Evolutionary conservation across 805 yeast genomes (phyloP).

Genomic region (Debaryomyces hansenii): DNA sequence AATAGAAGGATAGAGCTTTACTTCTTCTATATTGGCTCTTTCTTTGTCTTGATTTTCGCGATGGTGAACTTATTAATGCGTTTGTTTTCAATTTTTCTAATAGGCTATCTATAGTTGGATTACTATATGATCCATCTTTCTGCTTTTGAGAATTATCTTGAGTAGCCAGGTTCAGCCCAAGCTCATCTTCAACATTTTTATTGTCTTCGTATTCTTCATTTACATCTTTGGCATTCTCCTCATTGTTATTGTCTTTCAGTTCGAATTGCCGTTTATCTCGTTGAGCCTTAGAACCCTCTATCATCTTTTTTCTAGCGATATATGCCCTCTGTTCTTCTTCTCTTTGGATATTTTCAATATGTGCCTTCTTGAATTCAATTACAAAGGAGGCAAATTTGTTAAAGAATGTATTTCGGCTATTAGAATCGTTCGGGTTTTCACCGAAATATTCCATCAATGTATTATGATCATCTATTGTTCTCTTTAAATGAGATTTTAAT

Average conservation of each 20-base stretch:
- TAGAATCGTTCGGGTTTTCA: constrained; percentile 76
- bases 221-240: constrained; percentile 8
- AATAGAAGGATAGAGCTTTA: constrained; percentile 35
- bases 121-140: constrained; percentile 1
- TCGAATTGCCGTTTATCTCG: not conserved
- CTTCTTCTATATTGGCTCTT: constrained; percentile 23
- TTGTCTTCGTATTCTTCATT: constrained; percentile 6
- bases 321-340: constrained; percentile 73
- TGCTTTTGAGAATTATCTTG: constrained; percentile 1
- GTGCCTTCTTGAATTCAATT: constrained; percentile 75
- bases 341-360: constrained; percentile 68
- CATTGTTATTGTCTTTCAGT: constrained; percentile 5
- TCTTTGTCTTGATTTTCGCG: constrained; percentile 13
- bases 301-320: constrained; percentile 34
- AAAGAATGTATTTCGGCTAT: constrained; percentile 70
- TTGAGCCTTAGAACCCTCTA: constrained; percentile 22
- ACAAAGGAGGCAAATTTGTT: constrained; percentile 78
- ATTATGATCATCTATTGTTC: constrained; percentile 65
- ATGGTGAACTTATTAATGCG: constrained; percentile 17
- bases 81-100: constrained; percentile 32
- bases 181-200: not conserved
- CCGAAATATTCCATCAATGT: constrained; percentile 81
- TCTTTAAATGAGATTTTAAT: constrained; percentile 60
- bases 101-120: constrained; percentile 32
- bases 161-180: no score